phyloP scores from a whole-genome alignment of 148 eudicot species.

The Rhododendron henanense region DNA sequence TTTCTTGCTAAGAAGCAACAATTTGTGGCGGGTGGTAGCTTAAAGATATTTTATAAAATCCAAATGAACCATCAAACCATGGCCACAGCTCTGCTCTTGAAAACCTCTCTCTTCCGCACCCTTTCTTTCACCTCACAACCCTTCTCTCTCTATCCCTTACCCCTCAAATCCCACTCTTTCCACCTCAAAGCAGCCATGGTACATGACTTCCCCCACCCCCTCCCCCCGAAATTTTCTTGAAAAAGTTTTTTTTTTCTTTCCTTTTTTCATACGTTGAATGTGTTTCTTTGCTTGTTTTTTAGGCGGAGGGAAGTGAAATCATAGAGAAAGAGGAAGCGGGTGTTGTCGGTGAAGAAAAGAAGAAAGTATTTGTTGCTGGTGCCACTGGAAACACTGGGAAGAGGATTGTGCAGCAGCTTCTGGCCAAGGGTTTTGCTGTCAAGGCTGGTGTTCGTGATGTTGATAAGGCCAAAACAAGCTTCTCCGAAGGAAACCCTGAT shows the following conservation, averaged over 20 bases:
- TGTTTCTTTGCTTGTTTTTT: slow-evolving; percentile 17
- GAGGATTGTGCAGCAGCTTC: slow-evolving; percentile 82
- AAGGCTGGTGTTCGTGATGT: slow-evolving; percentile 92
- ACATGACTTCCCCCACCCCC: not conserved
- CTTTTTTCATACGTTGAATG: not conserved
- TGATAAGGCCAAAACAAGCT: slow-evolving; percentile 57
- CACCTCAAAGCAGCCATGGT: slow-evolving; percentile 34
- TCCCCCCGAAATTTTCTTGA: not conserved
- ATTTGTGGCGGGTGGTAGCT: not conserved
- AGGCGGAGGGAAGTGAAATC: slow-evolving; percentile 67
- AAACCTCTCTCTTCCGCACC: slow-evolving; percentile 25
- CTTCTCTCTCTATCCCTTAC: slow-evolving; percentile 7
- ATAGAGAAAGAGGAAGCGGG: slow-evolving; percentile 30
- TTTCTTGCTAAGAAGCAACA: not conserved
- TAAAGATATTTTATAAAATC: not conserved
- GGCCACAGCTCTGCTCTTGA: slow-evolving; percentile 22
- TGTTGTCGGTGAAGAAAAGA: slow-evolving; percentile 20
- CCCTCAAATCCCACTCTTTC: slow-evolving; percentile 16
- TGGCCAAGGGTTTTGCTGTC: slow-evolving; percentile 84
- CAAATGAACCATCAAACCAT: slow-evolving; percentile 4
- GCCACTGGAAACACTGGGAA: slow-evolving; percentile 94
- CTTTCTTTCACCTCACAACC: slow-evolving; percentile 14
- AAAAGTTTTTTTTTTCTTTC: not conserved
- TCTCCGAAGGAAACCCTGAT: slow-evolving; percentile 46
- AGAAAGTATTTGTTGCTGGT: slow-evolving; percentile 91